Evolutionary conservation across 306 rosid genomes (phyloP), one percentile per base, ranked within the genome.

Genomic region (Glycyrrhiza uralensis): DNA sequence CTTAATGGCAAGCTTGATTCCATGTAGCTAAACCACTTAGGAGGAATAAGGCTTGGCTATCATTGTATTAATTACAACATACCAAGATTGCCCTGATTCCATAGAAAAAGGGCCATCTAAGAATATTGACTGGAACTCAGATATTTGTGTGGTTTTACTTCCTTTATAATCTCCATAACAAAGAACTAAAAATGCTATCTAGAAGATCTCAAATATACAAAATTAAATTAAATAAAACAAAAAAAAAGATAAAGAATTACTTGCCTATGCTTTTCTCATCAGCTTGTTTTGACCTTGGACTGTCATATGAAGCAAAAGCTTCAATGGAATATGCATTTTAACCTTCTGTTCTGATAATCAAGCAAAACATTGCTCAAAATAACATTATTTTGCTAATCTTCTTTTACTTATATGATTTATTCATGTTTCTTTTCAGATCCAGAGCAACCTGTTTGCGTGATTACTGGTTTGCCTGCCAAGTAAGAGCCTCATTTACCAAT

Each of bases 391-490:
- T 75, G 35, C 50, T 3, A 36, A 11, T 12, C 24, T 52, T 47
- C 23, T 52, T 57, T 52, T 71, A 57, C 57, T 66, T 56, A 26
- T 67, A 12, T 72, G 28, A 32, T 62, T 35, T 22, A 13, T 61
- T 23, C 13, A 56, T 71, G 12, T 80, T 50, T 74, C 29, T 81
- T 83, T 81, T 49, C 92, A 89, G 97, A 89, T 85, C 98, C 95
- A 15, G 89, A 89, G 74, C 87, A 89, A 78, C 83, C 91, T 75
- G 90, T 87, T 51, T 94, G 96, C 72, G 82, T 83, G 17, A 80
- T 89, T 72, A 91, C 95, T 65, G 97, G 99, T 73, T 91, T 91
- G 87, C 97, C 96, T 70, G 95, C 99, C 69, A 87, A 82, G 99
- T 94, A 88, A 87, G 98, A 69, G 28, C 83, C 83, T 73, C 72